These are phyloP conservation scores for Naganishia vaughanmartiniae DNA, from an alignment of 768 basidiomycete species.

Conservation along the genomic window DNA sequence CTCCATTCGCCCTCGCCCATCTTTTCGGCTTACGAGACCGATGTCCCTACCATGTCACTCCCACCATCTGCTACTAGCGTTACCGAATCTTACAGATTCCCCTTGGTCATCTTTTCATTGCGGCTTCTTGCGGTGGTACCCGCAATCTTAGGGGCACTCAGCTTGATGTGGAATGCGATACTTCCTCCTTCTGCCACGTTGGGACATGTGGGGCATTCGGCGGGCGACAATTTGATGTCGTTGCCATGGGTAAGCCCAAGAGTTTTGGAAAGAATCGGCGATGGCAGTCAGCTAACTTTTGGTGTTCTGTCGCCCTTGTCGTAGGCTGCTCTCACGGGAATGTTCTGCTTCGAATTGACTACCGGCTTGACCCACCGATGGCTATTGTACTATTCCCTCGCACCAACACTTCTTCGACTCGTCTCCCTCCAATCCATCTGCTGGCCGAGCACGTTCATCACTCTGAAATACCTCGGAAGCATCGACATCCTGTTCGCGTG, in stretches of 20 bases:
- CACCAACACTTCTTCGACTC: slow-evolving; percentile 84
- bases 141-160: slow-evolving; percentile 24
- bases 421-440: slow-evolving; percentile 92
- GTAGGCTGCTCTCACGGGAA: slow-evolving; percentile 77
- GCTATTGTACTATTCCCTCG: slow-evolving; percentile 82
- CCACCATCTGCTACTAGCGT: slow-evolving; percentile 2
- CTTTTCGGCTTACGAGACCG: slow-evolving; percentile 17
- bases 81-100: slow-evolving; percentile 27
- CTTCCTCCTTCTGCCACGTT: slow-evolving; percentile 35
- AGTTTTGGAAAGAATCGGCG: neutral
- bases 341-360: slow-evolving; percentile 81
- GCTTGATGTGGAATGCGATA: slow-evolving; percentile 20
- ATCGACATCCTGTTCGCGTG: slow-evolving; percentile 78
- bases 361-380: slow-evolving; percentile 86
- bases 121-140: slow-evolving; percentile 47
- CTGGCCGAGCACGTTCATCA: slow-evolving; percentile 89
- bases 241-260: slow-evolving; percentile 46
- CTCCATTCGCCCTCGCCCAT: slow-evolving; percentile 13
- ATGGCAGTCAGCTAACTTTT: neutral
- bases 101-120: slow-evolving; percentile 37
- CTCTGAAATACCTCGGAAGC: slow-evolving; percentile 69
- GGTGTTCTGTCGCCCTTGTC: neutral
- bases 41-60: slow-evolving; percentile 11
- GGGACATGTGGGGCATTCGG: slow-evolving; percentile 35
- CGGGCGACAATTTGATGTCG: slow-evolving; percentile 39